These are phyloP conservation scores for Carnegiea gigantea DNA, from an alignment of 179 eudicot species.

Conservation along the genomic window DNA sequence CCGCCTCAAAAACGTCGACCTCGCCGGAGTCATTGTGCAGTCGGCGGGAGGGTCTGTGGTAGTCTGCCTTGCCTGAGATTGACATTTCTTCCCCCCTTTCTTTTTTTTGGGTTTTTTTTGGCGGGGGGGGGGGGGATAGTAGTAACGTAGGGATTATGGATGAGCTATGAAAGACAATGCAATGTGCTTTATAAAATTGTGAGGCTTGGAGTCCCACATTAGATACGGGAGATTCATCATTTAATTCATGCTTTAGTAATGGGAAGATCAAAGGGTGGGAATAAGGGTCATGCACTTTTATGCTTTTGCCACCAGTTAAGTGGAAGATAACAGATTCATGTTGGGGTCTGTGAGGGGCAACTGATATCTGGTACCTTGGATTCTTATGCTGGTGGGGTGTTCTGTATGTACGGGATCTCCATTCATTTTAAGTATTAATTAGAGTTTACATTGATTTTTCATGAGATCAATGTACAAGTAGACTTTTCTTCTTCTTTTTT, in stretches of 20 bases:
- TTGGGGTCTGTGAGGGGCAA: conserved; percentile 17
- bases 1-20: conserved; percentile 81
- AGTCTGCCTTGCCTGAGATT: conserved; percentile 13
- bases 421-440: no score
- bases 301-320: conserved; percentile 7
- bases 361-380: not conserved
- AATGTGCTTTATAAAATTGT: conserved; percentile 25
- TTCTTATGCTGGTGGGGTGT: conserved; percentile 2
- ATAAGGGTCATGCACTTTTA: conserved; percentile 15
- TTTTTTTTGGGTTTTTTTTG: not conserved
- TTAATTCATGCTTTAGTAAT: conserved; percentile 18
- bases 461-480: not conserved
- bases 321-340: conserved; percentile 27
- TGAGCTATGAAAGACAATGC: conserved; percentile 8
- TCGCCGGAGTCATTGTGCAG: conserved; percentile 60
- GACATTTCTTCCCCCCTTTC: conserved; percentile 27
- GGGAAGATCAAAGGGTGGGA: conserved; percentile 6
- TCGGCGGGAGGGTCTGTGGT: conserved; percentile 44
- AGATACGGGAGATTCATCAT: conserved; percentile 8
- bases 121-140: no score
- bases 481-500: not conserved
- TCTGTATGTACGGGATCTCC: not conserved
- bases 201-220: conserved; percentile 1
- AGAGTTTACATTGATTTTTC: no score
- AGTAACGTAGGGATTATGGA: not conserved